Evolutionary conservation across 352 stramenopile genomes (phyloP).

Genomic region (Peronospora destructor): DNA sequence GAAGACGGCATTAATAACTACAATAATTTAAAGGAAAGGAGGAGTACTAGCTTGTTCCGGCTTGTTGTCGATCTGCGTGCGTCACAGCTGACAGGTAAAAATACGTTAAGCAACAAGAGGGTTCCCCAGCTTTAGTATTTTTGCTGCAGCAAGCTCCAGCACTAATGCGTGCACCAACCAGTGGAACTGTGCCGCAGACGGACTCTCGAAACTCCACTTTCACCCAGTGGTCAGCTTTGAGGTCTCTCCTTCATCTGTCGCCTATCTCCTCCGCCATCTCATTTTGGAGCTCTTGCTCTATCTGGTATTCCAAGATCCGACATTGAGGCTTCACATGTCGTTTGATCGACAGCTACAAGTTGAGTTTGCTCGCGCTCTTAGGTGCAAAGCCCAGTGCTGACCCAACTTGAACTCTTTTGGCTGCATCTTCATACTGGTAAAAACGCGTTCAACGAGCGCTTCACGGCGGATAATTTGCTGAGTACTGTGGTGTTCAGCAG

Average conservation of each 20-base stretch:
- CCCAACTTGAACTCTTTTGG: neutral
- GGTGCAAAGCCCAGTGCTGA: too few species aligned
- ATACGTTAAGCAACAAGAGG: too few species aligned
- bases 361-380: neutral
- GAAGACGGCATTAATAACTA: constrained; percentile 16
- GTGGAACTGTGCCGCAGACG: neutral
- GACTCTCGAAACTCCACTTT: constrained; percentile 18
- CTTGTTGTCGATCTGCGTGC: neutral
- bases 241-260: constrained; percentile 17
- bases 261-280: constrained; percentile 39
- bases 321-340: neutral
- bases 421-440: constrained; percentile 11
- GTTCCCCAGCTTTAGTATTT: too few species aligned
- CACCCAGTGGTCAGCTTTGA: constrained; percentile 13
- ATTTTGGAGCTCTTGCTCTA: constrained; percentile 25
- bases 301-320: neutral
- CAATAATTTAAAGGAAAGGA: constrained; percentile 9
- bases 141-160: too few species aligned
- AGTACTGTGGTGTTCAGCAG: constrained; percentile 77
- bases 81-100: too few species aligned
- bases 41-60: neutral
- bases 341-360: neutral
- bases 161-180: too few species aligned
- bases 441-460: constrained; percentile 34
- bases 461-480: constrained; percentile 75